These are phyloP conservation scores for Neurospora sp. DNA, from an alignment of 495 filamentous ascomycete genomes.

Conservation along the genomic window DNA sequence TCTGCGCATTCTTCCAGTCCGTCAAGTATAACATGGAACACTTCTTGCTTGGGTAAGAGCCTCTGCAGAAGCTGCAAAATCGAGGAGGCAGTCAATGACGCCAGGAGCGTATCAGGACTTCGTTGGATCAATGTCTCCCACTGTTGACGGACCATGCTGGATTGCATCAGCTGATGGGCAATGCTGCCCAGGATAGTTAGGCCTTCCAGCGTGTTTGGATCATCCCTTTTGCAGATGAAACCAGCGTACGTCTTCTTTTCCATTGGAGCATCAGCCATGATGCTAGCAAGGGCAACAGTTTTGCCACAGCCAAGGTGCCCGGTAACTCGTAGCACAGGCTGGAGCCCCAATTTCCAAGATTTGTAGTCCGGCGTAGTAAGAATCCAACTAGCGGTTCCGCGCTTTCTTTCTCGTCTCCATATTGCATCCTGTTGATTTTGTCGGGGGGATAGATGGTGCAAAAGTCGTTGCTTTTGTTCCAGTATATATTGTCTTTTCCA, in stretches of 20 bases:
- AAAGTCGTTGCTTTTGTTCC: not conserved
- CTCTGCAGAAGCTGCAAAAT: not conserved
- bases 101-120: fast-evolving
- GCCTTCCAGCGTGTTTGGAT: not conserved
- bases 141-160: fast-evolving
- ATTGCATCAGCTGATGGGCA: not conserved
- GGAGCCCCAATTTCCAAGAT: not conserved
- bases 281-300: not conserved
- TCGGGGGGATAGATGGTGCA: not conserved
- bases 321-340: not conserved
- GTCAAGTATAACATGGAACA: not conserved
- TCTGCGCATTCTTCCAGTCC: not conserved
- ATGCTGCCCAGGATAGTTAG: not conserved
- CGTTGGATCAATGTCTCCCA: not conserved
- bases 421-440: not conserved
- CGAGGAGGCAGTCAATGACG: not conserved
- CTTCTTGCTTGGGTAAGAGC: not conserved
- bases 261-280: not conserved
- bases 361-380: not conserved
- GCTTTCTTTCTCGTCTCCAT: constrained; percentile 1
- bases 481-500: not conserved
- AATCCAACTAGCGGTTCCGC: not conserved
- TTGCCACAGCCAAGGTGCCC: not conserved
- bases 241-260: not conserved
- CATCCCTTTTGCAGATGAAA: constrained; percentile 4